Conservation (phyloP, 2,329 filamentous ascomycete genomes). For the Lasiodiplodia sp. region DNA sequence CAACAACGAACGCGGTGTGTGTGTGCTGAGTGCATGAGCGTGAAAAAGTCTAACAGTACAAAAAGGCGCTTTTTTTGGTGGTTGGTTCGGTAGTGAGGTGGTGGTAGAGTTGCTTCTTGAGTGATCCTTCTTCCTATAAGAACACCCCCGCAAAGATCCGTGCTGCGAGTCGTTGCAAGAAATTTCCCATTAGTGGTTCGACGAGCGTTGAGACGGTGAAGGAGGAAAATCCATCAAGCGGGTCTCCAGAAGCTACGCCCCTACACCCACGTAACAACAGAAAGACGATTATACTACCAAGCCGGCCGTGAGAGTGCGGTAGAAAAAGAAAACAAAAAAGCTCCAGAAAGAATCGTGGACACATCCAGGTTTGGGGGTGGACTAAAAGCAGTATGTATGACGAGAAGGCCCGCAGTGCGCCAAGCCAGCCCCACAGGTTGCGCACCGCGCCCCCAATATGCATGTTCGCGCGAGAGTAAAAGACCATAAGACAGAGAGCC, state of each 20-base stretch:
- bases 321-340: conserved; percentile 21
- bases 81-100: conserved; percentile 22
- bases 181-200: conserved; percentile 17
- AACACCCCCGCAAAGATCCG: conserved; percentile 22
- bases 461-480: conserved; percentile 29
- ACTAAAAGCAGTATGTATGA: conserved; percentile 30
- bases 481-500: conserved; percentile 28
- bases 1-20: conserved; percentile 20
- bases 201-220: conserved; percentile 19
- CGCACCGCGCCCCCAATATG: conserved; percentile 30
- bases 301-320: conserved; percentile 29
- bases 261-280: conserved; percentile 26
- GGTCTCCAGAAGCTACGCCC: conserved; percentile 22
- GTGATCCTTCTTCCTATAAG: conserved; percentile 22
- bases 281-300: conserved; percentile 30
- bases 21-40: conserved; percentile 26
- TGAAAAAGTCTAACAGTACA: conserved; percentile 28
- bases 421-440: conserved; percentile 26
- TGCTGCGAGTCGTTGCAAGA: conserved; percentile 17
- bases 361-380: conserved; percentile 30
- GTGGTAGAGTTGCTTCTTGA: conserved; percentile 24
- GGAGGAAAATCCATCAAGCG: conserved; percentile 20
- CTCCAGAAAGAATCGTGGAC: conserved; percentile 31
- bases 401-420: conserved; percentile 25
- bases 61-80: conserved; percentile 28